Percentiles rank a stretch among this genome's conserved stretches.
Evolutionary conservation across 2,329 filamentous ascomycete species (phyloP).

Genomic region (Curvularia hawaiiensis): DNA sequence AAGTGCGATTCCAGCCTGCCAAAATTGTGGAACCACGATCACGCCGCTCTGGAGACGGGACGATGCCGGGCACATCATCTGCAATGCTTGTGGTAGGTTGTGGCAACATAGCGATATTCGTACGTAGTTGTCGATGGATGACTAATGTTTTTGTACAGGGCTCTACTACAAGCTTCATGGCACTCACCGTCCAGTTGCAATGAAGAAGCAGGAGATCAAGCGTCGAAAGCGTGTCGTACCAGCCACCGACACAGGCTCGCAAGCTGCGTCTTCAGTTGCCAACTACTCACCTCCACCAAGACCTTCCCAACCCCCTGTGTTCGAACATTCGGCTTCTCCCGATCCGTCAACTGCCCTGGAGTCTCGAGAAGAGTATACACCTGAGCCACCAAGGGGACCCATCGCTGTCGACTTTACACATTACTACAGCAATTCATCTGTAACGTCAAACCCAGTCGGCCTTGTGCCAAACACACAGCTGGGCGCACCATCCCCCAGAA

Average conservation of each 20-base stretch:
- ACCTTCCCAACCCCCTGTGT: conserved; percentile 34
- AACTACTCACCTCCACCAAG: conserved; percentile 39
- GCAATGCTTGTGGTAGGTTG: conserved; percentile 91
- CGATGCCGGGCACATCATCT: conserved; percentile 94
- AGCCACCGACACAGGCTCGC: conserved; percentile 58
- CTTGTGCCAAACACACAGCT: conserved; percentile 23
- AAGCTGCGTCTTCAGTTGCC: conserved; percentile 34
- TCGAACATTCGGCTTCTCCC: conserved; percentile 44
- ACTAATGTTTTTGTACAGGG: conserved; percentile 58
- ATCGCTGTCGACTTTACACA: conserved; percentile 47
- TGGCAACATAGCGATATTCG: neutral
- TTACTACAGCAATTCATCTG: conserved; percentile 30
- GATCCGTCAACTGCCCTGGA: conserved; percentile 39
- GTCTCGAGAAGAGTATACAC: conserved; percentile 35
- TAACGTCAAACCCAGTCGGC: conserved; percentile 22
- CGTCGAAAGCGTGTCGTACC: conserved; percentile 93
- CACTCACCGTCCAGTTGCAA: conserved; percentile 89
- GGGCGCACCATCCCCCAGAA: conserved; percentile 37
- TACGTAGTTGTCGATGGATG: neutral
- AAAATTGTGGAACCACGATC: conserved; percentile 96
- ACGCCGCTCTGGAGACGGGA: conserved; percentile 96
- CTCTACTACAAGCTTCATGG: conserved; percentile 97
- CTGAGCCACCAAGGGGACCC: conserved; percentile 35
- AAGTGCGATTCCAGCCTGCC: conserved; percentile 82
- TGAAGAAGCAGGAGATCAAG: conserved; percentile 99